These are phyloP conservation scores for Haematococcus sp. DNA, from an alignment of 139 green algal genomes.

Conservation along the genomic window DNA sequence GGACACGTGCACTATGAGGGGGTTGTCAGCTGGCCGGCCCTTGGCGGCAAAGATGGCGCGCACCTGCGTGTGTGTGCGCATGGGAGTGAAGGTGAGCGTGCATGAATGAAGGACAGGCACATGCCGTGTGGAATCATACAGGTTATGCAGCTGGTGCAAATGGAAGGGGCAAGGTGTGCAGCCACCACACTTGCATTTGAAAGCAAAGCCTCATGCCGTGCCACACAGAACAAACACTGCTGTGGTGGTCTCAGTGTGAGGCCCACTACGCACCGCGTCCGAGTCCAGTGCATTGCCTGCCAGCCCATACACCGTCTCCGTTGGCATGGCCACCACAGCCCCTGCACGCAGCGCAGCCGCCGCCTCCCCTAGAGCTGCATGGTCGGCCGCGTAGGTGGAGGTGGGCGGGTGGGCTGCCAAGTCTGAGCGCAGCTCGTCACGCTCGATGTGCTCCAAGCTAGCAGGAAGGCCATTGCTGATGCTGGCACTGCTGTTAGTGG, in stretches of 20 bases:
- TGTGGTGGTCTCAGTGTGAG: too few relatives aligned
- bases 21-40: conserved; percentile 54
- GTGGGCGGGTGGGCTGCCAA: background rate
- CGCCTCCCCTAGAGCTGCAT: conserved; percentile 2
- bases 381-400: background rate
- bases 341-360: conserved; percentile 11
- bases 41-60: conserved; percentile 49
- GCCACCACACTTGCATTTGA: too few relatives aligned
- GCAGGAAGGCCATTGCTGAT: background rate
- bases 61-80: too few relatives aligned
- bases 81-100: too few relatives aligned
- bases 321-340: conserved; percentile 43
- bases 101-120: too few relatives aligned
- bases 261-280: conserved; percentile 19
- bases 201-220: too few relatives aligned
- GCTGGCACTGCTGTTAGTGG: background rate
- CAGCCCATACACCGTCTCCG: conserved; percentile 64
- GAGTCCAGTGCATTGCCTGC: conserved; percentile 42
- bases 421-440: too few relatives aligned
- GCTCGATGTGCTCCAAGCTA: background rate
- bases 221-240: too few relatives aligned
- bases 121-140: too few relatives aligned
- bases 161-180: too few relatives aligned
- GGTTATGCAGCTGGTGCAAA: too few relatives aligned
- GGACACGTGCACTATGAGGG: conserved; percentile 59